Evolutionary conservation across 2,329 filamentous ascomycete species (phyloP), one percentile per base, ranked within the genome.

Genomic region (Claviceps sp.): DNA sequence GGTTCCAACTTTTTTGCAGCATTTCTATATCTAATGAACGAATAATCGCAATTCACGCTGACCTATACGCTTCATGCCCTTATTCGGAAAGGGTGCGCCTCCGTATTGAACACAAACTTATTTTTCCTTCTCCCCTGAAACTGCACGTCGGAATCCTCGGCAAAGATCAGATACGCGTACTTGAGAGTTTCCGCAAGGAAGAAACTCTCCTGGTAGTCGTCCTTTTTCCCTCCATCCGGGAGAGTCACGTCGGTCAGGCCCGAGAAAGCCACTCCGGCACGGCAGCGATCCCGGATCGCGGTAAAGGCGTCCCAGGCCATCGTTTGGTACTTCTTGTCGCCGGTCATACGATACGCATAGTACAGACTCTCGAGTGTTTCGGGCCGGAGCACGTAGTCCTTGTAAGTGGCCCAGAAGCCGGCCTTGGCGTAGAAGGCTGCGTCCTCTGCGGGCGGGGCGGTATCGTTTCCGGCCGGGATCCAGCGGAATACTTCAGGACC

Each of bases 151-250:
- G 74, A 79, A 22, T 87, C 84, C 63, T 68, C 70, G 0, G 78
- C 74, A 62, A 82, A 80, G 52, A 87, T 85, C 59, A 94, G 65
- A 68, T 87, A 94, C 52, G 77, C 72, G 65, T 94, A 94, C 73
- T 95, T 95, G 65, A 95, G 64, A 56, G 89, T 85, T 71, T 95
- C 89, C 0, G 89, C 88, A 64, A 94, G 88, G 72, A 86, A 83
- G 70, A 93, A 95, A 60, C 85, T 90, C 69, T 95, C 87, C 73
- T 90, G 85, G 64, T 84, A 83, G 64, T 95, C 79, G 42, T 68
- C 66, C 55, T 76, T 81, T 0, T 68, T 66, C 1, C 84, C 85
- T 8, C 86, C 87, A 26, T 72, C 73, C 6, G 61, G 59, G 2
- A 67, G 69, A 58, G 85, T 88, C 47, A 94, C 87, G 62, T 94